phyloP scores from a whole-genome alignment of 2,329 filamentous ascomycete genomes.

The Trichoderma gracile region DNA sequence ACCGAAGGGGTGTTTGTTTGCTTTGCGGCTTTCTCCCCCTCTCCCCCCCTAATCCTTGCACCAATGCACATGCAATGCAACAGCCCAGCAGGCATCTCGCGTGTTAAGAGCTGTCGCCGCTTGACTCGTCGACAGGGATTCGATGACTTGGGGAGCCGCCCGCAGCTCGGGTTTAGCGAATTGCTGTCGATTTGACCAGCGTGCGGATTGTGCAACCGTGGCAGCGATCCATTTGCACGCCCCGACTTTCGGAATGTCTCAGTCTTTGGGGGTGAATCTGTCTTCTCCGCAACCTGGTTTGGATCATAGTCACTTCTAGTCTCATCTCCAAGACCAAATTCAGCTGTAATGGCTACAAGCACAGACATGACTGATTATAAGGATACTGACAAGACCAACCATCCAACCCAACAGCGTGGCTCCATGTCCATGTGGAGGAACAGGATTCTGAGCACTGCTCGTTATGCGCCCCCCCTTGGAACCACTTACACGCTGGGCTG shows the following conservation, averaged over 20 bases:
- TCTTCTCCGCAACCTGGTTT: background rate
- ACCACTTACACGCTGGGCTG: background rate
- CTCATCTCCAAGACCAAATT: background rate
- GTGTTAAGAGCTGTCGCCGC: too few species aligned
- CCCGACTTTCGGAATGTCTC: background rate
- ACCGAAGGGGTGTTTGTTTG: constrained; percentile 21
- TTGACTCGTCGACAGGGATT: too few species aligned
- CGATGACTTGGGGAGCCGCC: background rate
- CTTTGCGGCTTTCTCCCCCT: too few species aligned
- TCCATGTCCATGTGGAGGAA: background rate
- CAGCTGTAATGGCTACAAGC: too few species aligned
- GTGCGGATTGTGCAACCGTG: background rate
- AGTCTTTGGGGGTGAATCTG: background rate
- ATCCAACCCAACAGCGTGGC: too few species aligned
- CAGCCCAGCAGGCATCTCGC: background rate
- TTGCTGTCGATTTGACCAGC: background rate
- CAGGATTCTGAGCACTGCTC: too few species aligned
- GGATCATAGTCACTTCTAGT: background rate
- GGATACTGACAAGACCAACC: too few species aligned
- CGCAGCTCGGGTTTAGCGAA: constrained; percentile 2
- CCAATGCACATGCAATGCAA: constrained; percentile 17
- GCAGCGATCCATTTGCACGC: constrained; percentile 2
- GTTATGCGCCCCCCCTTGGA: background rate
- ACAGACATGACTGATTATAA: too few species aligned
- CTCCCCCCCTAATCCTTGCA: constrained; percentile 8